phyloP scores from a whole-genome alignment of 345 rosid genomes.

The Eucalyptus paniculata region DNA sequence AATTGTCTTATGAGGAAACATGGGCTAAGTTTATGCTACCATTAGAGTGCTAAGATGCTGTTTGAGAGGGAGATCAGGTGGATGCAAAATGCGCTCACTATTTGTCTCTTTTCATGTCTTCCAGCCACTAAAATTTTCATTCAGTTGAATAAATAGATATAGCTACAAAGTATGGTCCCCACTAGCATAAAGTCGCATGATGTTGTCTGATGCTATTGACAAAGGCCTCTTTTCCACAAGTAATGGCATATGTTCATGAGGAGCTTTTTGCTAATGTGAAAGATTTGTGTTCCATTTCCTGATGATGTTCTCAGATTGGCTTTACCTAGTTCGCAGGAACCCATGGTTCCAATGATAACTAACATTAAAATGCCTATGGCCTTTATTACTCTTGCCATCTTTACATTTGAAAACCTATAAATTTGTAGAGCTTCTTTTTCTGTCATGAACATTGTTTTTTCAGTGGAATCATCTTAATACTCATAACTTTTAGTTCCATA shows the following conservation, averaged over 20 bases:
- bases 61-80: background rate
- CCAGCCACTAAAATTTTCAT: background rate
- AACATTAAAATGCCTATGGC: background rate
- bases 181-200: background rate
- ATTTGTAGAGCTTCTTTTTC: background rate
- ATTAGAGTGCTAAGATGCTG: background rate
- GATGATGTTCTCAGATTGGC: background rate
- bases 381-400: background rate
- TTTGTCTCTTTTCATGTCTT: background rate
- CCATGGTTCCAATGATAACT: background rate
- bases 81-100: background rate
- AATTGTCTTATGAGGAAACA: background rate
- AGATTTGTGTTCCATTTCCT: background rate
- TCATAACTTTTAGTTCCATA: background rate
- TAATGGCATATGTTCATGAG: background rate
- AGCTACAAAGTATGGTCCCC: background rate
- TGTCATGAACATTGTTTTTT: background rate
- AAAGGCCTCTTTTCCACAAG: background rate
- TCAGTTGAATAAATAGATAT: background rate
- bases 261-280: background rate
- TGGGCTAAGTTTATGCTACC: background rate
- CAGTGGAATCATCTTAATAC: background rate
- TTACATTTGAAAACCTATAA: background rate
- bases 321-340: background rate
- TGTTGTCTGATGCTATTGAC: background rate